phyloP scores from a whole-genome alignment of 106 monocot genomes.

The Apostasia ramifera region DNA sequence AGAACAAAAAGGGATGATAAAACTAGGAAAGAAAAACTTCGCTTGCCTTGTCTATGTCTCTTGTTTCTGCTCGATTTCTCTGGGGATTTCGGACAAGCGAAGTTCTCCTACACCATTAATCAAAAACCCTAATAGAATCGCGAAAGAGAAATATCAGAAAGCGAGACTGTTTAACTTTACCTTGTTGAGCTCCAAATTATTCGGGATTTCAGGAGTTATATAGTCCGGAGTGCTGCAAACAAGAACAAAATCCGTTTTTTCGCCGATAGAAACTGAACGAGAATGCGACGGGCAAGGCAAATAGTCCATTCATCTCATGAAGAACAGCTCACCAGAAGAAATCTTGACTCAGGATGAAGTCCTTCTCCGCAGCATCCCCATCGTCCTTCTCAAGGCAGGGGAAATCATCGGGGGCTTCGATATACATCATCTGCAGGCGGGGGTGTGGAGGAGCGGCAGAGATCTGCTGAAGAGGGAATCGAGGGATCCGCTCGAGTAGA shows the following conservation, averaged over 20 bases:
- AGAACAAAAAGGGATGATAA: background rate
- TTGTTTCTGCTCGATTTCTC: constrained; percentile 75
- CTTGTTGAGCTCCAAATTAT: constrained; percentile 55
- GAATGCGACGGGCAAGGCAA: background rate
- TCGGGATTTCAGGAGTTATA: constrained; percentile 75
- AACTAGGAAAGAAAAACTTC: background rate
- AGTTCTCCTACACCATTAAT: constrained; percentile 39
- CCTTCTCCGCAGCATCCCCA: constrained; percentile 28
- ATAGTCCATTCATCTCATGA: background rate
- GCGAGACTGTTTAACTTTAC: constrained; percentile 15
- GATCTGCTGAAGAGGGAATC: constrained; percentile 8
- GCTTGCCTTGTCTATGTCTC: constrained; percentile 46
- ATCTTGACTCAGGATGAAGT: constrained; percentile 90
- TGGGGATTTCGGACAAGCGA: constrained; percentile 72
- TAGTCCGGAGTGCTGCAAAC: constrained; percentile 84
- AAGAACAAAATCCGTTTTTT: constrained; percentile 6
- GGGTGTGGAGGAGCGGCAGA: constrained; percentile 3
- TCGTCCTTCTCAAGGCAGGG: constrained; percentile 9
- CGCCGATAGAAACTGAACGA: background rate
- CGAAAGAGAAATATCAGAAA: background rate
- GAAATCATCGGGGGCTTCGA: constrained; percentile 21
- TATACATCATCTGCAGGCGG: constrained; percentile 23
- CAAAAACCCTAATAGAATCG: constrained; percentile 5
- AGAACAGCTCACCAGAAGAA: constrained; percentile 57
- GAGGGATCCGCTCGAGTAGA: constrained; percentile 41